Evolutionary conservation across 805 yeast genomes (phyloP), one percentile per base, ranked within the genome.

Genomic region (Starmerella gropengiesseri): DNA sequence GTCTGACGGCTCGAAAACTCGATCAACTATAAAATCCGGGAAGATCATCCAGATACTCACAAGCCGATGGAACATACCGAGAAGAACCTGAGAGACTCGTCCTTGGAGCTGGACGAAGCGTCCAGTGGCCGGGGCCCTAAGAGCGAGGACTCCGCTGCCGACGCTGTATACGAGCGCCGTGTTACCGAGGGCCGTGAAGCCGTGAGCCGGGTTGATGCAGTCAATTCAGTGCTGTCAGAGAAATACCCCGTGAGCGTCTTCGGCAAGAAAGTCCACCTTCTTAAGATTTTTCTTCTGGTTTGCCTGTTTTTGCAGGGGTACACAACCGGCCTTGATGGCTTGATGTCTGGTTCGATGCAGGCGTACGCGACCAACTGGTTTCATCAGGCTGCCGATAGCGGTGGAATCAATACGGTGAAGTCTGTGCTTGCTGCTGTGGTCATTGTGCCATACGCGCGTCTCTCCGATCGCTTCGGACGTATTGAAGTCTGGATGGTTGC

Each of bases 381-480:
- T 59, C 44, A 66, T 19, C 53, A 58, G 13, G 81, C 78, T 55
- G 70, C 83, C 7, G 61, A 75, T 41, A 57, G 70, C 34, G 68
- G 84, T 7, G 73, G 84, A 3, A 69, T 79, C 45, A 67, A 71
- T 46, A 78, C 75, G 22, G 68, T 78, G 47, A 67, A 46, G 29
- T 27, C 44, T 7, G 81, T 78, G 31, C 68, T 75, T 40, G 80
- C 74, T 36, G 82, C 81, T 22, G 82, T 78, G 14, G 69, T 79
- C 4, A 79, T 76, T 55, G 75, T 79, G 4, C 67, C 74, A 5
- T 74, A 67, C 49, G 83, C 85, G 7, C 64, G 82, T 48, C 59
- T 78, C 23, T 69, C 81, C 8, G 83, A 78, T 56, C 64, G 70
- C 13, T 76, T 76, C 54, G 85, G 85, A 12, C 72, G 85, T 58